phyloP scores from a whole-genome alignment of 179 eudicot species.

The Amaranthus tricolor region DNA sequence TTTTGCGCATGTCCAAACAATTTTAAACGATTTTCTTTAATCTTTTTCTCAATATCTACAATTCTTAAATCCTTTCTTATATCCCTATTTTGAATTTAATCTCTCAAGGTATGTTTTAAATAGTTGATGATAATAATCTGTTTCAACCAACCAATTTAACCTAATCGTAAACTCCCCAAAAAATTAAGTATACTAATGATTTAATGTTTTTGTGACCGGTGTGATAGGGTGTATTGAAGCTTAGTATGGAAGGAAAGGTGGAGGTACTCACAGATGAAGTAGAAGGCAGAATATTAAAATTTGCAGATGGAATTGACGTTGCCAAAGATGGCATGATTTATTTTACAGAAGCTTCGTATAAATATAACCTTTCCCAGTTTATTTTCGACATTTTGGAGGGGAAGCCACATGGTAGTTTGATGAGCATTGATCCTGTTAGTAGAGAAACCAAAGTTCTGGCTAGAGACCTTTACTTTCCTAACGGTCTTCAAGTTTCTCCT shows the following conservation, averaged over 20 bases:
- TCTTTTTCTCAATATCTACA: too few species aligned
- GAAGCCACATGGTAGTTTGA: slow-evolving; percentile 57
- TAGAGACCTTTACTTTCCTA: slow-evolving; percentile 57
- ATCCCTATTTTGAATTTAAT: too few species aligned
- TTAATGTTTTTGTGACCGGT: not conserved
- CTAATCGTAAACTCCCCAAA: not conserved
- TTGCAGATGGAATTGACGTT: slow-evolving; percentile 61
- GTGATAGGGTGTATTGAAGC: slow-evolving; percentile 24
- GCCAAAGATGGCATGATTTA: slow-evolving; percentile 62
- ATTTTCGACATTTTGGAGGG: slow-evolving; percentile 45
- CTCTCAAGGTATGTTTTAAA: too few species aligned
- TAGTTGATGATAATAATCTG: too few species aligned
- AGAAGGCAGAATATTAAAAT: slow-evolving; percentile 26
- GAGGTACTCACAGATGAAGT: slow-evolving; percentile 25
- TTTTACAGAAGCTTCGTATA: slow-evolving; percentile 72
- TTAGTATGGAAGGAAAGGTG: slow-evolving; percentile 20
- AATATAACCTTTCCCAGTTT: slow-evolving; percentile 26
- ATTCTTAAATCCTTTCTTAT: too few species aligned
- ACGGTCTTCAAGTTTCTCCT: slow-evolving; percentile 61
- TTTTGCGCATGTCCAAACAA: too few species aligned
- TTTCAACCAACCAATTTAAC: too few species aligned
- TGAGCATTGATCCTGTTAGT: slow-evolving; percentile 67
- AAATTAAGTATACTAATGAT: not conserved
- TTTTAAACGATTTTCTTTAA: too few species aligned
- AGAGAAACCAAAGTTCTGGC: slow-evolving; percentile 48